A percentile compares a stretch with the other conserved stretches of the same genome.
Evolutionary conservation across 1,284 basidiomycete species (phyloP).

Genomic region (Cutaneotrichosporon mucoides): DNA sequence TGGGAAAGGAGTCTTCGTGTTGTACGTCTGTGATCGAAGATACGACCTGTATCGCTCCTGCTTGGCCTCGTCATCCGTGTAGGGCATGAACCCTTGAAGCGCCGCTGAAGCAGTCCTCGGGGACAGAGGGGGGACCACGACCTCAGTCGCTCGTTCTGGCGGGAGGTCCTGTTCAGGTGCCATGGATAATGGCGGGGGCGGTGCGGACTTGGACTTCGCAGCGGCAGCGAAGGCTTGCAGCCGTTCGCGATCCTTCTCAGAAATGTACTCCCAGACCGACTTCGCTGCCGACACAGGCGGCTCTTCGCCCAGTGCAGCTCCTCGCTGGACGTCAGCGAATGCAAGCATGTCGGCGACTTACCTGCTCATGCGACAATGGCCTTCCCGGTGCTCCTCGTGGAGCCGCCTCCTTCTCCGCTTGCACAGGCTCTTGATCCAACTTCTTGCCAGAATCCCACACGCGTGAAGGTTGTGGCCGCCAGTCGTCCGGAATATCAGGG

Average conservation of each 20-base stretch:
- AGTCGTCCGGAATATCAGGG: constrained; percentile 72
- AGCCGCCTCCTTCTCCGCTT: constrained; percentile 12
- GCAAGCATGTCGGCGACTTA: constrained; percentile 14
- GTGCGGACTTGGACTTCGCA: constrained; percentile 17
- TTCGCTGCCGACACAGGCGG: constrained; percentile 52
- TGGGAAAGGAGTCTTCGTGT: constrained; percentile 50
- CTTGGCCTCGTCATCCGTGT: constrained; percentile 68
- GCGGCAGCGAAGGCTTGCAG: constrained; percentile 60
- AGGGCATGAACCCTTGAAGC: constrained; percentile 83
- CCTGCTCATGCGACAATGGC: constrained; percentile 43
- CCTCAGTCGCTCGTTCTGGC: constrained; percentile 28
- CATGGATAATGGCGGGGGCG: constrained; percentile 25
- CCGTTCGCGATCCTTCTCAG: constrained; percentile 80
- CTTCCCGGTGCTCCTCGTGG: constrained; percentile 22
- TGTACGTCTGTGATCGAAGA: constrained; percentile 65
- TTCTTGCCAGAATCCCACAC: constrained; percentile 63
- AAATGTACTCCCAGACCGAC: constrained; percentile 90
- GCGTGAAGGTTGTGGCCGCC: constrained; percentile 74
- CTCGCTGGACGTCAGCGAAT: constrained; percentile 57
- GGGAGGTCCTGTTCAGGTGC: constrained; percentile 20
- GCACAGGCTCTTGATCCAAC: constrained; percentile 50
- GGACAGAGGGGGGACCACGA: constrained; percentile 61
- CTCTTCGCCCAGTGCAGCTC: constrained; percentile 75
- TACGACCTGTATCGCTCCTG: constrained; percentile 83
- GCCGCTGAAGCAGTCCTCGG: constrained; percentile 80